Percentiles rank a stretch among this genome's conserved stretches.
These are phyloP conservation scores for Brassica carinata DNA, from an alignment of 345 rosid genomes.

Conservation along the genomic window DNA sequence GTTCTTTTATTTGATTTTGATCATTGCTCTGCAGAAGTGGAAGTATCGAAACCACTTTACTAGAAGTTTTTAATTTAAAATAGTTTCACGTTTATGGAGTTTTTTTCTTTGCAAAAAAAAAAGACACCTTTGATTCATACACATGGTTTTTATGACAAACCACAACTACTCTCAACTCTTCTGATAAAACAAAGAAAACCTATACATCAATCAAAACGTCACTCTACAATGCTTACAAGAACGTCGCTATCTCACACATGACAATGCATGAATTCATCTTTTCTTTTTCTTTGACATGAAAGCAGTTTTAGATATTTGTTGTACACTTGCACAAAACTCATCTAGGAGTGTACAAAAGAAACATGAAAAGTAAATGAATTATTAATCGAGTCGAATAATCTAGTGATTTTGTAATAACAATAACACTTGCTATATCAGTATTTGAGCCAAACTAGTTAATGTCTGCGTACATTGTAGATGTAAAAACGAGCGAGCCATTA, in stretches of 20 bases:
- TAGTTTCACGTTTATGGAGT: background rate
- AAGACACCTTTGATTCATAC: background rate
- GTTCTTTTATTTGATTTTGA: background rate
- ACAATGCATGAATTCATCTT: slow-evolving; percentile 1
- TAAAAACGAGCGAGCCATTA: background rate
- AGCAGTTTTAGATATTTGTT: background rate
- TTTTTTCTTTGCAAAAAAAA: background rate
- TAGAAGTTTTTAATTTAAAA: background rate
- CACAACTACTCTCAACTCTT: background rate
- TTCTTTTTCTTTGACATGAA: background rate
- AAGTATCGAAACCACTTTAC: background rate
- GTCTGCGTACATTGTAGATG: background rate
- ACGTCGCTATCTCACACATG: background rate
- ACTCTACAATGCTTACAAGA: slow-evolving; percentile 3
- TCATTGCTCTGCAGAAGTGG: background rate
- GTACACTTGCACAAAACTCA: background rate
- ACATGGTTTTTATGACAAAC: background rate
- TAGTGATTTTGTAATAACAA: background rate
- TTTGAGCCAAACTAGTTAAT: background rate
- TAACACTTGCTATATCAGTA: background rate
- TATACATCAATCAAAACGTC: background rate
- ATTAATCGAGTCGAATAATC: background rate
- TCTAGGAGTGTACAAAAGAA: background rate
- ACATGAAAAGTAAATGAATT: background rate
- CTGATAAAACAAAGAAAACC: background rate